Conservation (phyloP, 2,329 filamentous ascomycete genomes). For the Cladosporium halotolerans region DNA sequence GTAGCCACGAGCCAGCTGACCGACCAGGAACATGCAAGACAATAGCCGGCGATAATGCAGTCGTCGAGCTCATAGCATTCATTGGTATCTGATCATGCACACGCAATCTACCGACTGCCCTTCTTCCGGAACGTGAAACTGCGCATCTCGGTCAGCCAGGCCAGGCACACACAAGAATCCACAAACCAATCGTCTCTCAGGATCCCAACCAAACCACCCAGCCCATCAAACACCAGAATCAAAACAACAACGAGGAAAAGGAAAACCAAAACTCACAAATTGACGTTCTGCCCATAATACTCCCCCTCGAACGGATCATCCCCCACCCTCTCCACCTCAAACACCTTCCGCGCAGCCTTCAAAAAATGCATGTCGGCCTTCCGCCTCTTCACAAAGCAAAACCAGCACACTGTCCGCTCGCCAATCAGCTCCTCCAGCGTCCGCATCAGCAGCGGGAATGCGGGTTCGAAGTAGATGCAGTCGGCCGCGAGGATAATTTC, state of each 20-base stretch:
- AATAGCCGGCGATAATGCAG: background rate
- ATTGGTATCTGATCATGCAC: background rate
- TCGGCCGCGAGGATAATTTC: constrained; percentile 89
- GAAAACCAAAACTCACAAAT: constrained; percentile 36
- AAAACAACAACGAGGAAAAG: background rate
- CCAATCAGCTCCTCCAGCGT: constrained; percentile 71
- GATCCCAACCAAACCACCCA: no score
- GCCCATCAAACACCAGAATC: background rate
- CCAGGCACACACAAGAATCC: no score
- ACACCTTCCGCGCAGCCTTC: constrained; percentile 44
- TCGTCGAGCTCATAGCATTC: background rate
- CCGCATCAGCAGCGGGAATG: constrained; percentile 77
- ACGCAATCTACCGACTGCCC: background rate
- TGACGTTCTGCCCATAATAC: constrained; percentile 44
- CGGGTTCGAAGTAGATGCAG: constrained; percentile 94
- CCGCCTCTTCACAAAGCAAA: constrained; percentile 92
- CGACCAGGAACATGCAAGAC: background rate
- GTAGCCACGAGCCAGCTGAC: no score
- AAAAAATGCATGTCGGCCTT: constrained; percentile 56
- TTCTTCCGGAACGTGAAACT: constrained; percentile 22
- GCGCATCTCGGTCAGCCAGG: background rate
- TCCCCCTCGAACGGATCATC: constrained; percentile 44
- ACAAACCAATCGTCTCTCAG: no score
- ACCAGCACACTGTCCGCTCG: constrained; percentile 62
- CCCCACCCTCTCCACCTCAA: constrained; percentile 41